phyloP scores from a whole-genome alignment of 2,329 filamentous ascomycete species.

The Aspergillus texensis region DNA sequence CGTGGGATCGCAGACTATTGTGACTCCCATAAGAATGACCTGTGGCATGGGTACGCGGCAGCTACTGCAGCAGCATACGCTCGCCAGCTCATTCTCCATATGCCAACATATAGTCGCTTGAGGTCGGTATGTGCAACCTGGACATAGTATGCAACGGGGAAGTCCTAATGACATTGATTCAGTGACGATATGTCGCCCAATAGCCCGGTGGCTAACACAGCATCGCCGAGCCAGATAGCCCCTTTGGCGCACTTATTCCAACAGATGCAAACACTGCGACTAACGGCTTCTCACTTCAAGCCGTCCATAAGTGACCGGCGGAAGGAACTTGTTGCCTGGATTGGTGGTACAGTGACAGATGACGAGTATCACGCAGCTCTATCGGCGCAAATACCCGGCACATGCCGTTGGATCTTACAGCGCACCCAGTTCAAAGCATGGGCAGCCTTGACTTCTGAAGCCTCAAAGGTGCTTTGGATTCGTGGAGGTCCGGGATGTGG shows the following conservation, averaged over 20 bases:
- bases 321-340: background rate
- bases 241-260: background rate
- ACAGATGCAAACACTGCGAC: background rate
- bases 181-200: background rate
- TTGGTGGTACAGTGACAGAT: background rate
- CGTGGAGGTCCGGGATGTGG: background rate
- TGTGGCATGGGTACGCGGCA: constrained; percentile 44
- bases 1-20: constrained; percentile 26
- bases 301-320: background rate
- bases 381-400: background rate
- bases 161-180: background rate
- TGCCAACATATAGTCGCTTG: constrained; percentile 19
- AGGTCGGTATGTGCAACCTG: background rate
- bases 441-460: background rate
- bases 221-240: background rate
- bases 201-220: background rate
- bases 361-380: background rate
- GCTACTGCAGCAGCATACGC: constrained; percentile 32
- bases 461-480: background rate
- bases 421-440: background rate
- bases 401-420: background rate
- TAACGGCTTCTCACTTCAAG: background rate
- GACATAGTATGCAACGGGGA: background rate
- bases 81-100: constrained; percentile 47
- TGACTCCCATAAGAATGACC: constrained; percentile 24